These are phyloP conservation scores for Jimgerdemannia flammicorona DNA, from an alignment of 192 early-diverging fungal species.

Conservation along the genomic window DNA sequence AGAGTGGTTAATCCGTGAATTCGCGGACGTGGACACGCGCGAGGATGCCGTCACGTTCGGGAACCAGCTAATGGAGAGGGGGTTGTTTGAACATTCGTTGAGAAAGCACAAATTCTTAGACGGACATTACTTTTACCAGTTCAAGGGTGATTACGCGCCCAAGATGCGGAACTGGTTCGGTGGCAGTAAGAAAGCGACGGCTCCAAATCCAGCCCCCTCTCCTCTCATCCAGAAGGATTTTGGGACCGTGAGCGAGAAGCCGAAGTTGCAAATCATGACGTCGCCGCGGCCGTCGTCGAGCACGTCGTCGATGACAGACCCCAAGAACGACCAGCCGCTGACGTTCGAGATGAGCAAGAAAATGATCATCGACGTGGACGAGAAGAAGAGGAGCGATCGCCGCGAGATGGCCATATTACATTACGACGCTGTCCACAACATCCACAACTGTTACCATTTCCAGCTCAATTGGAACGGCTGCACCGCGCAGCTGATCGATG, in stretches of 20 bases:
- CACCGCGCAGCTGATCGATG: conserved; percentile 84
- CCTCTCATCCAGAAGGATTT: no score
- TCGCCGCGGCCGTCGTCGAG: background rate
- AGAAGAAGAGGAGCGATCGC: conserved; percentile 68
- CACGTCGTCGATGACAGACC: conserved; percentile 9
- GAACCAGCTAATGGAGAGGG: conserved; percentile 69
- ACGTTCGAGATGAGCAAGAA: conserved; percentile 60
- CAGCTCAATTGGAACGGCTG: conserved; percentile 96
- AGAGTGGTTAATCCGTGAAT: conserved; percentile 80
- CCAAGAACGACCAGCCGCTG: conserved; percentile 15
- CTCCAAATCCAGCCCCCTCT: conserved; percentile 15
- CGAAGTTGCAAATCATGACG: background rate
- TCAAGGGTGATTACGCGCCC: conserved; percentile 51
- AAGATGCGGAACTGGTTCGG: conserved; percentile 17
- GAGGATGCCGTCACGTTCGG: conserved; percentile 78
- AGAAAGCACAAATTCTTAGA: conserved; percentile 75
- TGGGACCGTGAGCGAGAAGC: background rate
- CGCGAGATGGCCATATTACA: conserved; percentile 85
- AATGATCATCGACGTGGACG: conserved; percentile 82
- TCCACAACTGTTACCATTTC: conserved; percentile 83
- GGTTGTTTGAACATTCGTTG: conserved; percentile 63
- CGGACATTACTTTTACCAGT: conserved; percentile 85
- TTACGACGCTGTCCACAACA: conserved; percentile 87
- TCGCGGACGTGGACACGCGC: conserved; percentile 71
- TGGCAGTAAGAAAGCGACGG: conserved; percentile 11